Evolutionary conservation across 495 filamentous ascomycete genomes (phyloP).

Genomic region (Penicillium manginii): DNA sequence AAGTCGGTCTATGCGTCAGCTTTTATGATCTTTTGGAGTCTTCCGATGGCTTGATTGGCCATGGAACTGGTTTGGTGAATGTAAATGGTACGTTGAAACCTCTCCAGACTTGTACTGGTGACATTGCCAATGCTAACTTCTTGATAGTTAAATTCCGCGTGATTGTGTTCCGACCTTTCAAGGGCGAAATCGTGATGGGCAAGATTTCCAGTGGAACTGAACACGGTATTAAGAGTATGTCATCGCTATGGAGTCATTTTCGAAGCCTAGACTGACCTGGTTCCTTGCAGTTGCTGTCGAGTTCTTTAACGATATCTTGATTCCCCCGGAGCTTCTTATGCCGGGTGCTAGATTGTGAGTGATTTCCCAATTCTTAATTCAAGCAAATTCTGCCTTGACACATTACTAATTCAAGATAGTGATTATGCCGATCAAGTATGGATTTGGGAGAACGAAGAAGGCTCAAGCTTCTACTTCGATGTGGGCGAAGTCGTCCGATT

Average conservation of each 20-base stretch:
- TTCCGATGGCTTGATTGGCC: constrained; percentile 90
- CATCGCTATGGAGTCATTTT: not conserved
- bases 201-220: constrained; percentile 72
- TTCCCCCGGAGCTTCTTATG: constrained; percentile 71
- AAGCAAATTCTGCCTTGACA: too few species aligned
- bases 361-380: not conserved
- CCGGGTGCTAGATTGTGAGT: constrained; percentile 75
- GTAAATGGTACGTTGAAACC: constrained; percentile 71
- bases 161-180: constrained; percentile 93
- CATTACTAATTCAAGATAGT: constrained; percentile 44
- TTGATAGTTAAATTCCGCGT: constrained; percentile 82
- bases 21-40: constrained; percentile 84
- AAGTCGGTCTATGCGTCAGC: constrained; percentile 89
- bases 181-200: constrained; percentile 83
- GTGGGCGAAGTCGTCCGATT: constrained; percentile 85
- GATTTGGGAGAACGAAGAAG: constrained; percentile 77
- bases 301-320: constrained; percentile 89
- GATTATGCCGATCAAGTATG: constrained; percentile 74
- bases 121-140: not conserved
- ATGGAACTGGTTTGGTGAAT: constrained; percentile 85
- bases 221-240: constrained; percentile 75
- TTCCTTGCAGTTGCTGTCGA: constrained; percentile 68
- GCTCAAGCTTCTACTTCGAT: constrained; percentile 78
- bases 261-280: constrained; percentile 6
- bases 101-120: not conserved